A percentile compares a stretch with the other conserved stretches of the same genome.
phyloP scores from a whole-genome alignment of 768 basidiomycete species.

The Tremella yokohamensis region DNA sequence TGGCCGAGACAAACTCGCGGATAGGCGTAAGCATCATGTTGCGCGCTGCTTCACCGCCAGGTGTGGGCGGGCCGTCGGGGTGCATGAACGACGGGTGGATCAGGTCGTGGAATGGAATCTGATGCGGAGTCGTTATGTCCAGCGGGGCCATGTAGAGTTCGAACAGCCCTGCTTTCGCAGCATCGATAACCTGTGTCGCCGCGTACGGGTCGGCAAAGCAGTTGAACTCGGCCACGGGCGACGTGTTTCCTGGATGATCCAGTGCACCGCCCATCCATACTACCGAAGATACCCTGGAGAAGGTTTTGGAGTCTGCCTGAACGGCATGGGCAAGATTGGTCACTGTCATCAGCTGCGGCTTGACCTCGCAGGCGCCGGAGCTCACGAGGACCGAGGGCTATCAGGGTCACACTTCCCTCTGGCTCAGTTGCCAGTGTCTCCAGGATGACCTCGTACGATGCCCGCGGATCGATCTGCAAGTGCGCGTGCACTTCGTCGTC shows the following conservation, averaged over 20 bases:
- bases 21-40: conserved; percentile 53
- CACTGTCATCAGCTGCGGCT: conserved; percentile 54
- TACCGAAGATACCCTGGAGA: conserved; percentile 61
- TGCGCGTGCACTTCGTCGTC: conserved; percentile 28
- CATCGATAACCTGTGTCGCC: conserved; percentile 62
- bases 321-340: conserved; percentile 74
- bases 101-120: conserved; percentile 62
- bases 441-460: conserved; percentile 46
- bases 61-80: not conserved
- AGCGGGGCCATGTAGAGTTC: conserved; percentile 60
- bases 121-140: conserved; percentile 77
- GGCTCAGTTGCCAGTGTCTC: conserved; percentile 41
- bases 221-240: conserved; percentile 78
- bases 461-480: conserved; percentile 35
- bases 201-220: conserved; percentile 79
- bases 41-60: conserved; percentile 1
- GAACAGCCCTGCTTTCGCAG: conserved; percentile 53
- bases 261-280: conserved; percentile 91
- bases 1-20: conserved; percentile 63
- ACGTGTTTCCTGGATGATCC: conserved; percentile 84
- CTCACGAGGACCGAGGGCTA: conserved; percentile 51
- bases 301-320: conserved; percentile 57
- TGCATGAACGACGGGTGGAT: conserved; percentile 58
- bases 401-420: conserved; percentile 43
- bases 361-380: conserved; percentile 9